phyloP scores from a whole-genome alignment of 768 basidiomycete species.

The Boletus pseudopeckii region DNA sequence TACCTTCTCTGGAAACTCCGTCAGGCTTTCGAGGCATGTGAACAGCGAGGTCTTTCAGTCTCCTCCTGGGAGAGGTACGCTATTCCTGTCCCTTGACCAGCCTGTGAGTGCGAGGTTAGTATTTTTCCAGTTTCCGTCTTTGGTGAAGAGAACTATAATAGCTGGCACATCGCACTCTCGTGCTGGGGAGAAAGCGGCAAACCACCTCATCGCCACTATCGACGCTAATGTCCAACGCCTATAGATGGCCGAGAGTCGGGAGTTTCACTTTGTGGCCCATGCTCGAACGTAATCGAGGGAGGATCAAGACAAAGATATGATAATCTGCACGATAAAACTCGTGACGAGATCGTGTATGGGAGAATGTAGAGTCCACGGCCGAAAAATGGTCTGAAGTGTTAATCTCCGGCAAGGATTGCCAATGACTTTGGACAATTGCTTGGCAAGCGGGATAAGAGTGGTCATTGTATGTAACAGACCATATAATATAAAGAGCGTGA shows the following conservation, averaged over 20 bases:
- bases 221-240: too few relatives aligned
- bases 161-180: background rate
- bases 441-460: too few relatives aligned
- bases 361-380: background rate
- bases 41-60: conserved; percentile 20
- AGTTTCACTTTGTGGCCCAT: background rate
- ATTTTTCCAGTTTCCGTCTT: too few relatives aligned
- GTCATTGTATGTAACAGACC: too few relatives aligned
- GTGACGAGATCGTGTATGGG: background rate
- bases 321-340: background rate
- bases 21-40: conserved; percentile 53
- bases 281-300: background rate
- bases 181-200: background rate
- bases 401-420: too few relatives aligned
- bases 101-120: too few relatives aligned
- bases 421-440: background rate
- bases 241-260: background rate
- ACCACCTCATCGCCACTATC: background rate
- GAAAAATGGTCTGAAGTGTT: background rate
- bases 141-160: too few relatives aligned
- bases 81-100: conserved; percentile 45
- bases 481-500: too few relatives aligned
- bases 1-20: conserved; percentile 43
- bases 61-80: conserved; percentile 35
- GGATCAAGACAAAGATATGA: background rate